Percentiles rank a stretch among this genome's conserved stretches.
These are phyloP conservation scores for Raphanus sativus DNA, from an alignment of 345 rosid genomes.

Conservation along the genomic window DNA sequence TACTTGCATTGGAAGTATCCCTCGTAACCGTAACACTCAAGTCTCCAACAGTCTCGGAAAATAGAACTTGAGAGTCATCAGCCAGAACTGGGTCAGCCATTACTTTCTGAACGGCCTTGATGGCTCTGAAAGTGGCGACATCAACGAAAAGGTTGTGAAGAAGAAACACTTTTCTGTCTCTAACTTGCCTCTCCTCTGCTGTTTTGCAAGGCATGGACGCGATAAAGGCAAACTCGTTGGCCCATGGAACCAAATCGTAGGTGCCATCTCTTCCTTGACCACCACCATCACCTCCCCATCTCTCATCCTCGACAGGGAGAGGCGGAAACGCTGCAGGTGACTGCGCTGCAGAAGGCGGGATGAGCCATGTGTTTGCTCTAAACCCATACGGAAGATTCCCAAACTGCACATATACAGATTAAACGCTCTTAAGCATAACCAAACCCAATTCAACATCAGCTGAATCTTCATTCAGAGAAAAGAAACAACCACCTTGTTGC, in stretches of 20 bases:
- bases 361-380: constrained; percentile 97
- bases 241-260: constrained; percentile 82
- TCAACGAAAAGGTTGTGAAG: constrained; percentile 95
- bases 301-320: constrained; percentile 83
- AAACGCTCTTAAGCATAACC: not conserved
- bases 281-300: constrained; percentile 95
- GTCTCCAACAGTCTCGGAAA: constrained; percentile 71
- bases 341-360: constrained; percentile 78
- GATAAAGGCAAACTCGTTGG: constrained; percentile 65
- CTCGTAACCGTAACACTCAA: constrained; percentile 57
- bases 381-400: constrained; percentile 98
- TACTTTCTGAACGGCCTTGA: constrained; percentile 66
- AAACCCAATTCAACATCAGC: not conserved
- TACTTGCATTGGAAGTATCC: constrained; percentile 74
- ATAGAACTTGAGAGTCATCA: constrained; percentile 40
- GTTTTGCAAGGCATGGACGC: constrained; percentile 92
- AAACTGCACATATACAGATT: constrained; percentile 52
- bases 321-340: constrained; percentile 67
- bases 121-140: constrained; percentile 79
- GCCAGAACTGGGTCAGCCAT: constrained; percentile 44
- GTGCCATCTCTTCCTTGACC: constrained; percentile 85
- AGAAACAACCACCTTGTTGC: constrained; percentile 75
- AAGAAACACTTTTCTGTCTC: constrained; percentile 94
- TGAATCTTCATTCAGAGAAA: constrained; percentile 11
- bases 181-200: constrained; percentile 84